Evolutionary conservation across 305 asterid species (phyloP).

Genomic region (Coffea humblotiana): DNA sequence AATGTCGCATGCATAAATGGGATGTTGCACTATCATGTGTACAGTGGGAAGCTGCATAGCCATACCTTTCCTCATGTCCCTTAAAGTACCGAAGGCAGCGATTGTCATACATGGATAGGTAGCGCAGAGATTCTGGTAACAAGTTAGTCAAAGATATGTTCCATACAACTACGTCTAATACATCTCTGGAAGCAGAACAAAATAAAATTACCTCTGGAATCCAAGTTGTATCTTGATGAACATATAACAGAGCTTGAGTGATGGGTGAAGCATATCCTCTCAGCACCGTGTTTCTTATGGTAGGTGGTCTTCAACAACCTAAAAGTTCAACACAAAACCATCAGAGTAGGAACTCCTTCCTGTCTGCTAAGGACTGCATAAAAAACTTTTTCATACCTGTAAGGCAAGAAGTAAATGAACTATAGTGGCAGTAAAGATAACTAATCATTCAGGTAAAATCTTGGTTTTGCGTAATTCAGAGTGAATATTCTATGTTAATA

Average conservation of each 20-base stretch:
- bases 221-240: conserved; percentile 73
- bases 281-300: conserved; percentile 95
- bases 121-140: conserved; percentile 70
- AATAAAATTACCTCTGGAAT: conserved; percentile 59
- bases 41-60: background rate
- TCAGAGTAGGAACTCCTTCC: conserved; percentile 5
- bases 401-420: background rate
- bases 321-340: conserved; percentile 28
- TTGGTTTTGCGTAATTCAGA: background rate
- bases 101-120: conserved; percentile 89
- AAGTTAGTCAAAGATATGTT: conserved; percentile 19
- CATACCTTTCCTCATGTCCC: conserved; percentile 90
- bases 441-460: background rate
- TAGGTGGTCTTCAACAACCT: conserved; percentile 83
- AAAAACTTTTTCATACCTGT: background rate
- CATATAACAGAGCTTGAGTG: conserved; percentile 85
- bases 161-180: conserved; percentile 22
- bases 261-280: conserved; percentile 84
- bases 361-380: conserved; percentile 1
- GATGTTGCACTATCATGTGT: background rate
- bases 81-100: conserved; percentile 93
- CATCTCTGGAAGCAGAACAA: conserved; percentile 17
- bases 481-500: background rate
- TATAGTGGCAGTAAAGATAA: background rate
- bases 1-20: background rate